Base-by-base conservation (phyloP, 2,329 filamentous ascomycete species). In the Nigrospora oryzae region DNA sequence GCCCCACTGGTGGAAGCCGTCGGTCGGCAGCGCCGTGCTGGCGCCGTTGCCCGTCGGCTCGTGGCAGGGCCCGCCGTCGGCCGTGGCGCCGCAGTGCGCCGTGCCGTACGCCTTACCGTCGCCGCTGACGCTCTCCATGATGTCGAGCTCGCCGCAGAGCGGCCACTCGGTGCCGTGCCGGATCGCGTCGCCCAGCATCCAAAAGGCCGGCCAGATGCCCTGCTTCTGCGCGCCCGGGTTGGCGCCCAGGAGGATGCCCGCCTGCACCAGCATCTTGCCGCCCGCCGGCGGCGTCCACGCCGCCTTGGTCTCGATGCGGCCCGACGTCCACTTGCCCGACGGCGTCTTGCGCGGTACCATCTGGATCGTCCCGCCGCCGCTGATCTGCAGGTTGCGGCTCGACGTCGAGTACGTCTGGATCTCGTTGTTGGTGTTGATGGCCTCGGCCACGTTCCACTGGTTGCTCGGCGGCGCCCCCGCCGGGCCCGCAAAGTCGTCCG, bases 121-220 rank as follows among this genome's bases (percentile, higher is more conserved):
- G 4, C 71, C 72, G 56, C 74, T 69, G 48, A 75, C 62, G 28
- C 65, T 67, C 62, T 76, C 73, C 42, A 74, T 63, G 46, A 74
- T 64, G 51, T 76, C 73, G 38, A 76, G 58, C 62, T 76, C 73
- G 23, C 73, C 73, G 51, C 70, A 73, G 8, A 57, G 59, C 1
- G 73, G 73, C 73, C 73, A 76, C 16, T 51, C 48, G 3, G 65
- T 68, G 12, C 71, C 71, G 48, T 62, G 56, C 7, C 71, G 67
- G 42, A 74, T 60, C 14, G 69, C 61, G 46, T 71, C 63, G 11
- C 73, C 73, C 1, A 75, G 65, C 43, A 73, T 59, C 73, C 73
- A 76, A 53, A 75, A 76, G 4, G 73, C 73, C 3, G 73, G 72
- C 73, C 73, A 76, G 50, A 75, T 63, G 12, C 73, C 73, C 51